Conservation (phyloP, 2,329 filamentous ascomycete genomes). For the Alternaria hordeiaustralica region DNA sequence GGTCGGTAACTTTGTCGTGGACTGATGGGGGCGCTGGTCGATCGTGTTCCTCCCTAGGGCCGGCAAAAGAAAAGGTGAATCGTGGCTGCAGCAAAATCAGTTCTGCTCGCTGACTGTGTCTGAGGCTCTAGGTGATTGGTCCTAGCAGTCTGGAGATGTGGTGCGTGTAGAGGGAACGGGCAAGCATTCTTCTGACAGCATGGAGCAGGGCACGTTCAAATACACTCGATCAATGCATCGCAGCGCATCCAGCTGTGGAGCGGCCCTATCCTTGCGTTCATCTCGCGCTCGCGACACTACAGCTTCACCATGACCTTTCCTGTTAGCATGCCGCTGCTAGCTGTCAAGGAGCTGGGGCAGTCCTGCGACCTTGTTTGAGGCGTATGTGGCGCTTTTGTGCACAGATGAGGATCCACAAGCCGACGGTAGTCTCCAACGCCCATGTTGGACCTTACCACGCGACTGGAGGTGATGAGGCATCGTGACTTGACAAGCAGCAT, state of each 20-base stretch:
- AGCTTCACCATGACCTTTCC: constrained; percentile 36
- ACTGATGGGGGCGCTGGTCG: constrained; percentile 6
- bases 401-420: constrained; percentile 31
- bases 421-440: constrained; percentile 11
- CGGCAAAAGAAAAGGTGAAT: constrained; percentile 25
- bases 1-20: not conserved
- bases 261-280: constrained; percentile 42
- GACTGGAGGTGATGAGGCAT: not conserved
- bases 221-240: constrained; percentile 40
- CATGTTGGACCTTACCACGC: not conserved
- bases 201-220: constrained; percentile 41
- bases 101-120: constrained; percentile 36
- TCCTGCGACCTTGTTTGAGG: constrained; percentile 39
- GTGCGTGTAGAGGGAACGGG: constrained; percentile 24
- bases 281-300: constrained; percentile 32
- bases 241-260: constrained; percentile 32
- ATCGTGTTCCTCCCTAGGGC: constrained; percentile 15
- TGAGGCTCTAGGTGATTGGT: not conserved
- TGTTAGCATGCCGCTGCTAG: constrained; percentile 36
- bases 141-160: constrained; percentile 26
- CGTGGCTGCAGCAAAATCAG: constrained; percentile 25
- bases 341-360: constrained; percentile 38
- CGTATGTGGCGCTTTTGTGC: constrained; percentile 42
- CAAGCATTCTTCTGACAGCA: constrained; percentile 22
- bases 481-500: not conserved